Base-by-base conservation (phyloP, 2,329 filamentous ascomycete species). In the Cordyceps fumosorosea region DNA sequence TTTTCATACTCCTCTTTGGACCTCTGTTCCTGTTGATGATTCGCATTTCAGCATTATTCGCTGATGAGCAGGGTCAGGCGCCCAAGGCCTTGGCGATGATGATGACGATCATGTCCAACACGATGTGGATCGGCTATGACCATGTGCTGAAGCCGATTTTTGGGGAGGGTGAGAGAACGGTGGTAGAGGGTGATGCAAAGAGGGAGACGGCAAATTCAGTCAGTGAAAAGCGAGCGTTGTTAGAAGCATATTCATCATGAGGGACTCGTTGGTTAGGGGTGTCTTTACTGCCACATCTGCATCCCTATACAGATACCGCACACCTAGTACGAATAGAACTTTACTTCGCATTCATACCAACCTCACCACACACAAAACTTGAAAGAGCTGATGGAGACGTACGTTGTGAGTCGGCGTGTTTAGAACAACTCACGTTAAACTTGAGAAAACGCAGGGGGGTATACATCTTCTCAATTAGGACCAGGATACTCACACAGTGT, bases 121-220 rank as follows among this genome's bases (percentile, higher is more conserved):
- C 75, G 3, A 63, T 77, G 11, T 84, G 81, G 81, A 67, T 72
- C 63, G 66, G 64, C 3, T 82, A 84, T 56, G 81, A 83, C 57
- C 34, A 32, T 1, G 71, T 79, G 2, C 72, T 79, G 66, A 87
- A 85, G 72, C 77, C 75, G 0, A 47, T 88, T 0, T 97, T 96
- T 78, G 93, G 93, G 0, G 90, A 98, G 70, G 95, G 95, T 0
- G 93, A 98, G 79, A 84, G 82, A 68, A 87, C 85, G 3, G 66
- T 73, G 37, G 5, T 10, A 2, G 72, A 72, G 37, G 65, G 67
- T 10, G 65, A 68, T 1, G 67, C 65, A 5, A 65, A 48, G 58
- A 60, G 54, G 47, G 14, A n/a, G 34, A 40, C n/a, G 34, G 12
- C 26, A 40, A 8, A 37, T 65, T 47, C 62, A 56, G 5, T 57